Base-by-base conservation (phyloP, 257 asterid genomes). In the Solanum appendiculatum region DNA sequence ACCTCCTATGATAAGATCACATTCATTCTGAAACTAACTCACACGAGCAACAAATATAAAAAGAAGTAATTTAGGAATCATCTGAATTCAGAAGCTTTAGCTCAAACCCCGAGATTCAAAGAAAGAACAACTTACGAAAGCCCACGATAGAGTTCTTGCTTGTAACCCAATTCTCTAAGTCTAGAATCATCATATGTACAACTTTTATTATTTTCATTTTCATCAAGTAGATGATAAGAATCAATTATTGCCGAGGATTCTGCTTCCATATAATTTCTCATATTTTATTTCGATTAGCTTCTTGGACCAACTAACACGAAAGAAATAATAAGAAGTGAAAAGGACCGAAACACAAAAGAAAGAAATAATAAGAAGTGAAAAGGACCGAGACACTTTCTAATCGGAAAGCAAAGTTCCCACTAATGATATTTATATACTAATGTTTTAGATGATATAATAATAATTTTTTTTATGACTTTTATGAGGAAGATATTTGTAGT, bases 121-220 rank as follows among this genome's bases (percentile, higher is more conserved):
- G 3, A 34, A 34, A n/a, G 27, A 16, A 46, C 0, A n/a, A 80
- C 95, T 85, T 87, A 93, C 96, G 96, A 91, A 84, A 93, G 95
- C 73, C 88, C 87, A 60, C 96, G 95, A 86, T 87, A 86, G 88
- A 94, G 95, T 88, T 94, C 96, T 83, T 91, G 95, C 86, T 92
- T 94, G 91, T 92, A 94, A 7, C 96, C 96, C 58, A 92, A 92
- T 89, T 90, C 91, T 78, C 88, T 92, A 82, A 94, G 92, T 56
- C 93, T 89, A 9, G 87, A 86, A 40, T 90, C 85, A 82, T 88
- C 91, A 86, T 7, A 39, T 23, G 54, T 37, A 29, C 39, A 6
- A 31, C 1, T 33, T 31, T 7, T 31, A 7, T 69, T 31, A 6
- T 69, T 69, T 69, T 85, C 78, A 81, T 13, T 29, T 25, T 81